phyloP scores from a whole-genome alignment of 345 rosid genomes.

The Litchi chinensis region DNA sequence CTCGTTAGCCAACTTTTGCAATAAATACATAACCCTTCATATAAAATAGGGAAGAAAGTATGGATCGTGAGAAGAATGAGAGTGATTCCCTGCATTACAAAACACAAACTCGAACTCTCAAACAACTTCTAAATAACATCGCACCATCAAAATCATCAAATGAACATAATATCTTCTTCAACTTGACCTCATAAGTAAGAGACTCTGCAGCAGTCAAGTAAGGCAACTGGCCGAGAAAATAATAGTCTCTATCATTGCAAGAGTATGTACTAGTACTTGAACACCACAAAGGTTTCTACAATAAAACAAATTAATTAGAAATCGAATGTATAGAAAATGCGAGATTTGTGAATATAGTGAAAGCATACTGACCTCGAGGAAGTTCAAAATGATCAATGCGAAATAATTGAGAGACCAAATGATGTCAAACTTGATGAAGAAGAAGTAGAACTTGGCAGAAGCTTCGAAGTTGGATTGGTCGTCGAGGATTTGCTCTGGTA shows the following conservation, averaged over 20 bases:
- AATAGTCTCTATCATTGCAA: conserved; percentile 75
- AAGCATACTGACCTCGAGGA: conserved; percentile 73
- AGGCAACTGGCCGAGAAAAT: conserved; percentile 86
- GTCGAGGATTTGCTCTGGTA: conserved; percentile 87
- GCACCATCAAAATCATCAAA: not conserved
- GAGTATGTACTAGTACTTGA: conserved; percentile 41
- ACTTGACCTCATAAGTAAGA: conserved; percentile 73
- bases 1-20: conserved; percentile 60
- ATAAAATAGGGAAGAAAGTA: conserved; percentile 70
- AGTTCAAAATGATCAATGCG: conserved; percentile 71
- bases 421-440: conserved; percentile 57
- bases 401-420: conserved; percentile 90
- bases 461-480: conserved; percentile 64
- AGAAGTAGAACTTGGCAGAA: conserved; percentile 67
- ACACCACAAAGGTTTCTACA: conserved; percentile 97
- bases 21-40: conserved; percentile 69
- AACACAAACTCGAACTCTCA: conserved; percentile 9
- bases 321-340: no score
- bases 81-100: conserved; percentile 59
- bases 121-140: conserved; percentile 1
- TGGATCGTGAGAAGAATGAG: conserved; percentile 59
- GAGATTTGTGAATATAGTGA: no score
- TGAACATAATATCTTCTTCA: not conserved
- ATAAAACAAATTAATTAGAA: not conserved
- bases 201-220: conserved; percentile 71